phyloP scores from a whole-genome alignment of 306 rosid species.

The Hippophae tibetana region DNA sequence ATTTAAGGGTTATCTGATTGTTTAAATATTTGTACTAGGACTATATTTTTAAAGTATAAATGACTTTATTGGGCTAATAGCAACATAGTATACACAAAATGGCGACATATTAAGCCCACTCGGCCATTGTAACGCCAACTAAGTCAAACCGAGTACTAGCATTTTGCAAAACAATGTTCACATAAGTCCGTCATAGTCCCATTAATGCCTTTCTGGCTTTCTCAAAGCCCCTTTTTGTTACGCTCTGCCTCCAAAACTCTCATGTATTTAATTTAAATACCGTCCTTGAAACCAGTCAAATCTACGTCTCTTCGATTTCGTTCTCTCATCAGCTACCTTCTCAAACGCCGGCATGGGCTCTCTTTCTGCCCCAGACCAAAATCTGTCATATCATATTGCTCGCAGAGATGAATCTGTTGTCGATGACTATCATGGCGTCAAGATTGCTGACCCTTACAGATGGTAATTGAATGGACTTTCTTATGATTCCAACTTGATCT shows the following conservation, averaged over 20 bases:
- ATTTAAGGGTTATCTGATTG: too few relatives aligned
- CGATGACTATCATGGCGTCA: conserved; percentile 64
- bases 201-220: background rate
- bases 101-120: conserved; percentile 10
- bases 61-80: conserved; percentile 1
- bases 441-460: conserved; percentile 62
- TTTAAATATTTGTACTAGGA: background rate
- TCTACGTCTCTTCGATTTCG: background rate
- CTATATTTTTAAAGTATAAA: too few relatives aligned
- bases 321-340: background rate
- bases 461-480: conserved; percentile 33
- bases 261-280: background rate
- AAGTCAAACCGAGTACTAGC: too few relatives aligned
- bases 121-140: background rate
- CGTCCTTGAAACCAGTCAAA: conserved; percentile 14
- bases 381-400: conserved; percentile 48
- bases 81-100: conserved; percentile 16
- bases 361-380: conserved; percentile 20
- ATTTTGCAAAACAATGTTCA: conserved; percentile 20
- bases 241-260: conserved; percentile 8
- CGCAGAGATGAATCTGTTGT: conserved; percentile 60
- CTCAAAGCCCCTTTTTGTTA: background rate
- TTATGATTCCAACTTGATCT: background rate
- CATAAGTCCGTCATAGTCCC: conserved; percentile 23
- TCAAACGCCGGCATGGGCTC: conserved; percentile 44